Evolutionary conservation across 257 asterid species (phyloP).

Genomic region (Solanum ahanhuiri): DNA sequence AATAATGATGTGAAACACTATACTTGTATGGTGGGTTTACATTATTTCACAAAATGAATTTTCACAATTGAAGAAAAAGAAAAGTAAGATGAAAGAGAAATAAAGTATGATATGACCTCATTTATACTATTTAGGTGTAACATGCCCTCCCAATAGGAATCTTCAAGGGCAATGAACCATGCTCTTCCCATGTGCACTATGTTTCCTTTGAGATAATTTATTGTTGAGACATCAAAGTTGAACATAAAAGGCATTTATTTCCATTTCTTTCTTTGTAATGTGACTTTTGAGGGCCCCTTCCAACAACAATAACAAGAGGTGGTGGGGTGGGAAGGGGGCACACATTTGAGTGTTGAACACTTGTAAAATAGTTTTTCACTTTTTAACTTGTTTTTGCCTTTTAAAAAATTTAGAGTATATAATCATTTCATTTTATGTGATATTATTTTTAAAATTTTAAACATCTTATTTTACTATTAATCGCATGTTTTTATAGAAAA

Average conservation of each 20-base stretch:
- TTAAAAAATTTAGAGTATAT: neutral
- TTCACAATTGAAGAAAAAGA: neutral
- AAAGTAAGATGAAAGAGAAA: neutral
- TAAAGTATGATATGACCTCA: slow-evolving; percentile 2
- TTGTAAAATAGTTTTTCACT: neutral
- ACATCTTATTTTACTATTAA: neutral
- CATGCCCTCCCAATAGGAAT: slow-evolving; percentile 12
- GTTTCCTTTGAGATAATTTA: slow-evolving; percentile 28
- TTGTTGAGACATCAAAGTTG: slow-evolving; percentile 18
- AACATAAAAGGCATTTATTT: slow-evolving; percentile 12
- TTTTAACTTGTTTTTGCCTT: neutral
- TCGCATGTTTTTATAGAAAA: neutral
- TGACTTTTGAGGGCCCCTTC: slow-evolving; percentile 30
- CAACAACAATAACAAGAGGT: slow-evolving; percentile 11
- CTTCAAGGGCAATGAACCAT: slow-evolving; percentile 17
- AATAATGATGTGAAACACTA: neutral
- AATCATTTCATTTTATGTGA: neutral
- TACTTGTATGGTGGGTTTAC: neutral
- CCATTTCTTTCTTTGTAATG: slow-evolving; percentile 15
- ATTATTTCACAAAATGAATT: neutral
- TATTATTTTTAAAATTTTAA: neutral
- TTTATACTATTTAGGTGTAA: neutral
- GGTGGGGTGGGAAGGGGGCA: slow-evolving; percentile 4
- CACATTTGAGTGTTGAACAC: slow-evolving; percentile 14
- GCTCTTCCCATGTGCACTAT: slow-evolving; percentile 33